These are phyloP conservation scores for Zoysia pacifica DNA, from an alignment of 176 grass and related monocot species.

Conservation along the genomic window DNA sequence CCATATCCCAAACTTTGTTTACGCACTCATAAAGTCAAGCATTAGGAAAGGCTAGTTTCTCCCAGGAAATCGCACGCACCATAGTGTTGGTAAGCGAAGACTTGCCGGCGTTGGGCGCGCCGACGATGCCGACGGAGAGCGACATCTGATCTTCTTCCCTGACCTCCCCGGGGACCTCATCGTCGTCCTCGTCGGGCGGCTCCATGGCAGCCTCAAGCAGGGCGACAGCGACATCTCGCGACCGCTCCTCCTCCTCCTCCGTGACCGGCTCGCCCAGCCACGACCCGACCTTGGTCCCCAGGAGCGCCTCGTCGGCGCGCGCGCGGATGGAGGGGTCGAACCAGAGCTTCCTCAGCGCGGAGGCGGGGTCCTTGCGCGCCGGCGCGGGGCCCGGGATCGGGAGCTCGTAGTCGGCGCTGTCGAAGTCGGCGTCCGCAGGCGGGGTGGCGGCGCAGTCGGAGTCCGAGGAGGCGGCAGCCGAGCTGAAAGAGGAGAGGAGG, in stretches of 20 bases:
- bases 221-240: slow-evolving; percentile 63
- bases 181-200: slow-evolving; percentile 62
- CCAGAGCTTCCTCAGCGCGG: slow-evolving; percentile 39
- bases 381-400: slow-evolving; percentile 29
- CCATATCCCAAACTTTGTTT: neutral
- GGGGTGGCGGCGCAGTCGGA: slow-evolving; percentile 25
- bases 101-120: slow-evolving; percentile 93
- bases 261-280: neutral
- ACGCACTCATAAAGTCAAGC: neutral
- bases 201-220: slow-evolving; percentile 80
- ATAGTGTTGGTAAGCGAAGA: slow-evolving; percentile 84
- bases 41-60: neutral
- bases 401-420: slow-evolving; percentile 46
- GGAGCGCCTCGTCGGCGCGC: slow-evolving; percentile 69
- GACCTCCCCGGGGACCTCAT: slow-evolving; percentile 55
- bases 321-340: slow-evolving; percentile 74
- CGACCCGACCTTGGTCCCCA: slow-evolving; percentile 45
- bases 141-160: slow-evolving; percentile 91
- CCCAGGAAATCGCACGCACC: slow-evolving; percentile 30
- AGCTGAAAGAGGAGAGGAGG: slow-evolving; percentile 37
- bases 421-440: slow-evolving; percentile 33
- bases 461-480: slow-evolving; percentile 35
- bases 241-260: slow-evolving; percentile 57
- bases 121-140: slow-evolving; percentile 83
- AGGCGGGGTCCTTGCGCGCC: slow-evolving; percentile 20